phyloP scores from a whole-genome alignment of 2,329 filamentous ascomycete species.

The Nigrospora oryzae region DNA sequence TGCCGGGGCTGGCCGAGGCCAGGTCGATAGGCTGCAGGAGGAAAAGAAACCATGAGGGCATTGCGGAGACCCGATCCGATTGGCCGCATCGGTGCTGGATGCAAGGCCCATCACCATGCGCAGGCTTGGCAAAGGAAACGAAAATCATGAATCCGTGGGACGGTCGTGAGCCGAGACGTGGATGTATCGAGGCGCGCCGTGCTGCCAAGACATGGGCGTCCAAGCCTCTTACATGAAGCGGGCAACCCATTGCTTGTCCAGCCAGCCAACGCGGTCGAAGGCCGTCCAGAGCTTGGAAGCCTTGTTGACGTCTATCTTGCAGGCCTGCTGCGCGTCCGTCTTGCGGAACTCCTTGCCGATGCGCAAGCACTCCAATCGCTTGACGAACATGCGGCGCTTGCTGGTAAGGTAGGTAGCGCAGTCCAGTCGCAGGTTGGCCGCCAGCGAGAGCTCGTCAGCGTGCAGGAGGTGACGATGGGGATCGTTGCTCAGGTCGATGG shows the following conservation, averaged over 20 bases:
- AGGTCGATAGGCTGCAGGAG: too few relatives aligned
- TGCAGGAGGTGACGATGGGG: constrained; percentile 64
- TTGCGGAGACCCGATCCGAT: too few relatives aligned
- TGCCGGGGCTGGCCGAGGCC: too few relatives aligned
- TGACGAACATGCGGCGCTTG: constrained; percentile 85
- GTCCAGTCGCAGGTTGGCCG: constrained; percentile 71
- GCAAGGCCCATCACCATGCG: too few relatives aligned
- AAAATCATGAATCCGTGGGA: too few relatives aligned
- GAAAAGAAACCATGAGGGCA: too few relatives aligned
- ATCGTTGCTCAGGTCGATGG: constrained; percentile 68
- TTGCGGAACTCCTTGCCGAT: constrained; percentile 83
- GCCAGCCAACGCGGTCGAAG: constrained; percentile 81
- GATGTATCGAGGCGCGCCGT: too few relatives aligned
- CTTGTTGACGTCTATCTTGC: constrained; percentile 98
- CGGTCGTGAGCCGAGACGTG: too few relatives aligned
- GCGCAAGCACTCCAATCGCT: constrained; percentile 57
- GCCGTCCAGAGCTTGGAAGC: constrained; percentile 87
- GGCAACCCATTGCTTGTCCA: constrained; percentile 44
- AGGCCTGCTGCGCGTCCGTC: constrained; percentile 92
- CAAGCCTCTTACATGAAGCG: constrained; percentile 18
- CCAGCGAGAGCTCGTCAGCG: constrained; percentile 67
- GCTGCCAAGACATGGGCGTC: neutral
- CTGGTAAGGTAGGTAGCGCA: constrained; percentile 85
- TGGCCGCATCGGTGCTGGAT: too few relatives aligned
- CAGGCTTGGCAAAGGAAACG: too few relatives aligned